phyloP scores from a whole-genome alignment of 176 grass and related monocot genomes.

The Leersia perrieri region DNA sequence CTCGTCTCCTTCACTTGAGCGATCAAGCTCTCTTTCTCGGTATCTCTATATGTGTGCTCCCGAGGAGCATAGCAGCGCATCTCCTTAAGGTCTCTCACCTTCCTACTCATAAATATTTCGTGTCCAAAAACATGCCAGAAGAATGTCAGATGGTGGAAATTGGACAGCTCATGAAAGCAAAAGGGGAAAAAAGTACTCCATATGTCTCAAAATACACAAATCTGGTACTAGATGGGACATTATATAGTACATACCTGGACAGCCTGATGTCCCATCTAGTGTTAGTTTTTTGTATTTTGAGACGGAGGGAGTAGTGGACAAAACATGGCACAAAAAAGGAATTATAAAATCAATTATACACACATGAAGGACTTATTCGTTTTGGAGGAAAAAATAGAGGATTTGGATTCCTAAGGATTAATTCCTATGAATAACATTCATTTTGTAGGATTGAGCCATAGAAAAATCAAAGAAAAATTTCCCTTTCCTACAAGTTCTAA shows the following conservation, averaged over 20 bases:
- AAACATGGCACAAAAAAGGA: neutral
- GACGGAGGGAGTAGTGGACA: neutral
- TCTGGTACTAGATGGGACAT: too few relatives aligned
- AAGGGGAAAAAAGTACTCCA: neutral
- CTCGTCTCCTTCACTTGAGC: conserved; percentile 25
- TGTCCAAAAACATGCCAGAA: neutral
- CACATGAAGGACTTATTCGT: too few relatives aligned
- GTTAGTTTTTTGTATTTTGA: too few relatives aligned
- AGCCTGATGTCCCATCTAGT: too few relatives aligned
- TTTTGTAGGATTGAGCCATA: too few relatives aligned
- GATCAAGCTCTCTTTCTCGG: neutral
- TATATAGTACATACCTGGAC: too few relatives aligned
- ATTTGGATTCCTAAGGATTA: too few relatives aligned
- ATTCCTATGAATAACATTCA: too few relatives aligned
- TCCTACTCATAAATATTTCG: neutral
- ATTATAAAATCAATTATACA: neutral
- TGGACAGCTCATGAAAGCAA: neutral
- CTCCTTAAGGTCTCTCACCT: conserved; percentile 4
- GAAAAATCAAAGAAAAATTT: too few relatives aligned
- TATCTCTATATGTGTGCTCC: neutral
- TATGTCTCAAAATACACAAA: too few relatives aligned
- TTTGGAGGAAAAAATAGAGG: too few relatives aligned
- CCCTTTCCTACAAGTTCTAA: too few relatives aligned
- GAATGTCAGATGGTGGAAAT: neutral
- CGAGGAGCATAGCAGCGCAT: conserved; percentile 6